Conservation (phyloP, 1,284 basidiomycete genomes). For the Mycena citricolor region DNA sequence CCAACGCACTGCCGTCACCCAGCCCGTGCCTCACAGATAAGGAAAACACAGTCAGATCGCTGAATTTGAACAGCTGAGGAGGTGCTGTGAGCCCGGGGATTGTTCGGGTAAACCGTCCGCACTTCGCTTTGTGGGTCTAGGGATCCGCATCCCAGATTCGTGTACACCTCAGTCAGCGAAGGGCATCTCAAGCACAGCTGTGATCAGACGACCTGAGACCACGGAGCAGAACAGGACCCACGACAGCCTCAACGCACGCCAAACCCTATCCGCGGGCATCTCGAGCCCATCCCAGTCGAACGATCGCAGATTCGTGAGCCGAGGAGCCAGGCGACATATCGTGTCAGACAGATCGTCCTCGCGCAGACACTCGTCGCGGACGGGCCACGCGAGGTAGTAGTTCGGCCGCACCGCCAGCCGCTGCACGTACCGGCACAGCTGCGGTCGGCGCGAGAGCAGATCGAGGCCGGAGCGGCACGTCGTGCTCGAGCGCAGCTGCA, state of each 20-base stretch:
- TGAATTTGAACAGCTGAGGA: slow-evolving; percentile 40
- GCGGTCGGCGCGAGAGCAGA: slow-evolving; percentile 34
- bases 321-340: slow-evolving; percentile 33
- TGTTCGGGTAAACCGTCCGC: neutral
- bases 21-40: slow-evolving; percentile 44
- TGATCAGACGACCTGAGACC: slow-evolving; percentile 3
- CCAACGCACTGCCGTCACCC: slow-evolving; percentile 32
- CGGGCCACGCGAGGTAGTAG: slow-evolving; percentile 49
- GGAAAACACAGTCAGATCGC: slow-evolving; percentile 41
- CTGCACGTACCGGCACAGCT: slow-evolving; percentile 38
- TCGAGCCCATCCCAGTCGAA: slow-evolving; percentile 52
- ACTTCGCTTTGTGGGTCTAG: slow-evolving; percentile 36
- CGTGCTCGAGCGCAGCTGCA: slow-evolving; percentile 40
- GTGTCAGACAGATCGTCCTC: slow-evolving; percentile 39
- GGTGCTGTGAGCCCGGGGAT: neutral
- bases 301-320: slow-evolving; percentile 34
- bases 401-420: slow-evolving; percentile 46
- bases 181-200: slow-evolving; percentile 36
- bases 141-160: slow-evolving; percentile 38
- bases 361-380: slow-evolving; percentile 36
- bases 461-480: slow-evolving; percentile 36
- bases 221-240: slow-evolving; percentile 29
- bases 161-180: slow-evolving; percentile 39
- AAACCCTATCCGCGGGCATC: slow-evolving; percentile 40
- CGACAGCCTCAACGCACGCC: slow-evolving; percentile 37